A percentile compares a stretch with the other conserved stretches of the same genome.
Conservation (phyloP, 192 early-diverging fungal species). For the Podila epicladia region DNA sequence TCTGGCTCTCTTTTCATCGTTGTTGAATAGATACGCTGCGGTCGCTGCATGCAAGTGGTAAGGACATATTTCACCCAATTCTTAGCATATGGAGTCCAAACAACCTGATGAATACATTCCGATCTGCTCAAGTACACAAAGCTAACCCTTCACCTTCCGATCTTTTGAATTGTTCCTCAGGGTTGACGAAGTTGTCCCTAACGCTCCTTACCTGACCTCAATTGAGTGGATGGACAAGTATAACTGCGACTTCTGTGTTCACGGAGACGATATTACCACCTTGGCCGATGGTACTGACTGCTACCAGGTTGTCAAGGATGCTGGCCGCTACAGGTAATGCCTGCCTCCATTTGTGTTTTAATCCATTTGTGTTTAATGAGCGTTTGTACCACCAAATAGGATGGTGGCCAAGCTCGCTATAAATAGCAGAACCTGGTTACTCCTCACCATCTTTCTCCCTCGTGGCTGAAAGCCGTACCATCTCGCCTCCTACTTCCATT, state of each 20-base stretch:
- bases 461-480: background rate
- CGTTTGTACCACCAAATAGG: too few species aligned
- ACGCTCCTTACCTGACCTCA: constrained; percentile 94
- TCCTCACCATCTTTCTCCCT: background rate
- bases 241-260: constrained; percentile 94
- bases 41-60: constrained; percentile 91
- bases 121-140: background rate
- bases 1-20: background rate
- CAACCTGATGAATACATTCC: background rate
- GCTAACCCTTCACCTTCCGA: background rate
- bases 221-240: constrained; percentile 87
- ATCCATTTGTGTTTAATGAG: too few species aligned
- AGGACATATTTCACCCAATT: background rate
- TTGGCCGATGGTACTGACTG: constrained; percentile 96
- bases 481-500: background rate
- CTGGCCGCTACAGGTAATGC: constrained; percentile 79
- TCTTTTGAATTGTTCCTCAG: constrained; percentile 45
- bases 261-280: constrained; percentile 98
- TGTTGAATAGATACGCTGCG: constrained; percentile 79
- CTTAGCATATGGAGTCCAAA: background rate
- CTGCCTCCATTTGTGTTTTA: too few species aligned
- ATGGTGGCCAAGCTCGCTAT: background rate
- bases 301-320: constrained; percentile 95
- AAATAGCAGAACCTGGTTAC: background rate
- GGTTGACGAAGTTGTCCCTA: constrained; percentile 91